Conservation (phyloP, 2,329 filamentous ascomycete species). For the Pseudogymnoascus sp. region DNA sequence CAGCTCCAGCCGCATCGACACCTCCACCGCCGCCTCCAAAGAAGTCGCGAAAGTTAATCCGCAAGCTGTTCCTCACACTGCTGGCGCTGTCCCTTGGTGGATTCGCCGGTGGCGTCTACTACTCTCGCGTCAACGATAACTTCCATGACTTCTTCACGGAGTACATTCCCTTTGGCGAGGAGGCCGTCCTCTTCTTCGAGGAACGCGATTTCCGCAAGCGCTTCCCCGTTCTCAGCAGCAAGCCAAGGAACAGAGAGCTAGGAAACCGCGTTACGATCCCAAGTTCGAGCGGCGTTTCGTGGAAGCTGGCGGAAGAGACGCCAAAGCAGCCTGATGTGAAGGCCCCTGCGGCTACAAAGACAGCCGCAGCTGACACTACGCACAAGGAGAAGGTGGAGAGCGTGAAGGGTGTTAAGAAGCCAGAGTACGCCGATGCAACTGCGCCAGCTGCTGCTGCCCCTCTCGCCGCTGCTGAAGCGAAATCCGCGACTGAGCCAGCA, state of each 20-base stretch:
- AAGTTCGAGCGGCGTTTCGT: conserved; percentile 77
- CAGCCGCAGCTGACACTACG: conserved; percentile 22
- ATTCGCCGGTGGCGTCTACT: conserved; percentile 85
- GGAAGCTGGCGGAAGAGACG: conserved; percentile 61
- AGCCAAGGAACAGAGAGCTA: conserved; percentile 38
- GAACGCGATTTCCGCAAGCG: conserved; percentile 87
- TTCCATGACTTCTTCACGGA: conserved; percentile 99
- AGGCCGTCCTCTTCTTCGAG: conserved; percentile 90
- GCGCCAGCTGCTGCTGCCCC: conserved; percentile 18
- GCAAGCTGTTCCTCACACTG: conserved; percentile 70
- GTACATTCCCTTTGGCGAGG: conserved; percentile 90
- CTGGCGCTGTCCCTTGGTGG: conserved; percentile 68
- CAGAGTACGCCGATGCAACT: conserved; percentile 22
- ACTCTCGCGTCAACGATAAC: conserved; percentile 88
- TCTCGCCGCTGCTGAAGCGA: conserved; percentile 20
- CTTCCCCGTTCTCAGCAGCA: conserved; percentile 51
- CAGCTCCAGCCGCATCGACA: conserved; percentile 28
- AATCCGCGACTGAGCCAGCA: conserved; percentile 22
- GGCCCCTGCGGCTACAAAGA: conserved; percentile 13
- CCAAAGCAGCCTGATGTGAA: conserved; percentile 29
- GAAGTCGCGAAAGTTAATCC: conserved; percentile 55
- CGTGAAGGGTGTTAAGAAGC: conserved; percentile 30
- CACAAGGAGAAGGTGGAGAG: conserved; percentile 26
- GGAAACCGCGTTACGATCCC: conserved; percentile 75
- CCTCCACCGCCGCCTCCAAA: conserved; percentile 33